Evolutionary conservation across 805 yeast species (phyloP), one percentile per base, ranked within the genome.

Genomic region (Saccharomycopsis malanga): DNA sequence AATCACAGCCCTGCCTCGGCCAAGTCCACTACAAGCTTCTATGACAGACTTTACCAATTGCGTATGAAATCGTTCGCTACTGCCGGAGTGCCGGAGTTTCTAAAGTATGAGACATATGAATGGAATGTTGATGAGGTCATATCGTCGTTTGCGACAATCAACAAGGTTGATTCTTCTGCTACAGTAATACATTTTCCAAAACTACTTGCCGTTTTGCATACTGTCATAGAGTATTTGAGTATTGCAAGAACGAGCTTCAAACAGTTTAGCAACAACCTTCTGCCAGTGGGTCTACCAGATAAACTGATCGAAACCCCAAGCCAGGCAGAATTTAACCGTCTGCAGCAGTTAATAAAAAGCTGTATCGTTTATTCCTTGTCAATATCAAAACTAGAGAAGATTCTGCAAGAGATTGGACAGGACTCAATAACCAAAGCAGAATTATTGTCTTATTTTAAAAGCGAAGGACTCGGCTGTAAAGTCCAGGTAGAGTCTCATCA

Each of bases 21-120:
- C 18, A 15, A 15, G 14, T 5, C 7, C 6, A 24, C 14, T 6
- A 21, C 40, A 15, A 24, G 6, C 15, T 41, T 44, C 30, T 10
- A 14, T 4, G 36, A 37, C 12, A 37, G 36, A 9, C n/a, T 44
- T 6, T 44, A 25, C 17, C 21, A 21, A n/a, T 15, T 44, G 4
- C 24, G 47, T 25, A 22, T 38, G 4, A 44, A 44, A 30, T 38
- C 47, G 7, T 37, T 44, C 21, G 36, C 47, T 2, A n/a, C 47
- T 22, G 42, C 37, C 18, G 47, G 47, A 7, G 42, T 37, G 10
- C 47, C 47, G 7, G 47, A 21, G 20, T 39, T 39, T 37, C 18
- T 39, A 14, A 12, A 10, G 2, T 39, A 39, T 20, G 7, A 22
- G 12, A 10, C 15, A 10, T 37, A 15, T 25, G 15, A 32, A 32